Conservation (phyloP, 495 filamentous ascomycete genomes). For the Aspergillus biplanus region DNA sequence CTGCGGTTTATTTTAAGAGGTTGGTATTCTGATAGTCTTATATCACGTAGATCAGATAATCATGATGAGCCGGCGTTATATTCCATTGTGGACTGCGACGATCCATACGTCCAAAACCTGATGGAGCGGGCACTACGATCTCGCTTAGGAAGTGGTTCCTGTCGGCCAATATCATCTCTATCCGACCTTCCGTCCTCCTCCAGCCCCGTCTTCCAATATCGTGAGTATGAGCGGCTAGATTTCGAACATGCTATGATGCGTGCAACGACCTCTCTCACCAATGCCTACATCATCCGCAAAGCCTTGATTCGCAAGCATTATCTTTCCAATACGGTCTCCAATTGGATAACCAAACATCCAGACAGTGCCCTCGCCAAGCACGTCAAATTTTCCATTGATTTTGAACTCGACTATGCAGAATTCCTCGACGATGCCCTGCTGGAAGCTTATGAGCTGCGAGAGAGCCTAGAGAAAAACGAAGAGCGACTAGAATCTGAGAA, state of each 20-base stretch:
- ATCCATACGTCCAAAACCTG: slow-evolving; percentile 81
- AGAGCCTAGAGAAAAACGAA: slow-evolving; percentile 70
- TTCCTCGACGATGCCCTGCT: slow-evolving; percentile 92
- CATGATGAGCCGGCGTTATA: slow-evolving; percentile 55
- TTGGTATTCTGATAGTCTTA: slow-evolving; percentile 45
- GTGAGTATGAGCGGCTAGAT: slow-evolving; percentile 82
- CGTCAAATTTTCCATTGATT: slow-evolving; percentile 74
- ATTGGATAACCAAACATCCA: slow-evolving; percentile 83
- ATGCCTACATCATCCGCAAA: slow-evolving; percentile 93
- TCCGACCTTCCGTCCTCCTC: slow-evolving; percentile 45
- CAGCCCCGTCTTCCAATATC: slow-evolving; percentile 73
- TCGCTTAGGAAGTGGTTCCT: slow-evolving; percentile 54
- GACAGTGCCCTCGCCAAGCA: slow-evolving; percentile 65
- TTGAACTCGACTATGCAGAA: slow-evolving; percentile 95
- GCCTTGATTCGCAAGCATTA: slow-evolving; percentile 97
- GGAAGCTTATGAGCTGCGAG: slow-evolving; percentile 84
- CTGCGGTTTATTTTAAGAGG: slow-evolving; percentile 18
- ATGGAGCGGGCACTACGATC: slow-evolving; percentile 71
- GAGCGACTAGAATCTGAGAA: slow-evolving; percentile 49
- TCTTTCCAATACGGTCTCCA: slow-evolving; percentile 74
- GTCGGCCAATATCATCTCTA: slow-evolving; percentile 49
- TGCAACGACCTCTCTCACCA: slow-evolving; percentile 63
- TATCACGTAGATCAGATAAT: slow-evolving; percentile 46
- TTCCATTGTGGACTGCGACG: slow-evolving; percentile 81
- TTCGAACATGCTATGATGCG: slow-evolving; percentile 72